Percentiles rank a stretch among this genome's conserved stretches.
Conservation (phyloP, 192 early-diverging fungal genomes). For the Coemansia nantahalensis region DNA sequence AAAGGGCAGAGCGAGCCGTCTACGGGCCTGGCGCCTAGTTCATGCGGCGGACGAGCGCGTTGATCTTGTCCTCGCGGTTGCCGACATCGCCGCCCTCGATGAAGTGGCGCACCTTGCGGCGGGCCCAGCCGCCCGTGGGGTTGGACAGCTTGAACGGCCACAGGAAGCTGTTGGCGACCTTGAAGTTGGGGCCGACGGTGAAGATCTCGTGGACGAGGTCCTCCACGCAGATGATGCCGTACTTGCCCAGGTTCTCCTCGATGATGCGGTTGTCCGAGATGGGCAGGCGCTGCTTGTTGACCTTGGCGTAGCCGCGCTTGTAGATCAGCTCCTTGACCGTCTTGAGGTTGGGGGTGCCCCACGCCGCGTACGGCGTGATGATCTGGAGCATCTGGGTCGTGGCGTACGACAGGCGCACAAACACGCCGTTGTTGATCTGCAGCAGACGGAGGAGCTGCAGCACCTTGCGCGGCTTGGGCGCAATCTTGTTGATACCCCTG, state of each 20-base stretch:
- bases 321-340: constrained; percentile 98
- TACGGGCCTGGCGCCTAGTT: constrained; percentile 63
- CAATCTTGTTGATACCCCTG: constrained; percentile 99
- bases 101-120: constrained; percentile 94
- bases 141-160: constrained; percentile 99
- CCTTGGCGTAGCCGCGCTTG: constrained; percentile 99
- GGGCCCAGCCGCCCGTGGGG: constrained; percentile 93
- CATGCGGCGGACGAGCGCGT: constrained; percentile 94
- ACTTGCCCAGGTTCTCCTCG: constrained; percentile 87
- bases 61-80: constrained; percentile 97
- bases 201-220: constrained; percentile 98
- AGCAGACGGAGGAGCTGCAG: constrained; percentile 97
- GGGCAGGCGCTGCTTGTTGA: constrained; percentile 95
- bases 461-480: constrained; percentile 99
- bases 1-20: not conserved
- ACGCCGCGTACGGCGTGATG: constrained; percentile 93
- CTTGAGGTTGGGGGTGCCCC: constrained; percentile 97
- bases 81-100: constrained; percentile 97
- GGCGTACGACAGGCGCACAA: constrained; percentile 93
- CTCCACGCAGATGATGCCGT: constrained; percentile 96
- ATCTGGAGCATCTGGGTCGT: constrained; percentile 97
- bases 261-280: constrained; percentile 96
- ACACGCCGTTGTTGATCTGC: constrained; percentile 99
- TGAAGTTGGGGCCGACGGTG: constrained; percentile 98
- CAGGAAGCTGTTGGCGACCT: constrained; percentile 96